Evolutionary conservation across 371 early-diverging fungal species (phyloP).

Genomic region (Mortierella sp.): DNA sequence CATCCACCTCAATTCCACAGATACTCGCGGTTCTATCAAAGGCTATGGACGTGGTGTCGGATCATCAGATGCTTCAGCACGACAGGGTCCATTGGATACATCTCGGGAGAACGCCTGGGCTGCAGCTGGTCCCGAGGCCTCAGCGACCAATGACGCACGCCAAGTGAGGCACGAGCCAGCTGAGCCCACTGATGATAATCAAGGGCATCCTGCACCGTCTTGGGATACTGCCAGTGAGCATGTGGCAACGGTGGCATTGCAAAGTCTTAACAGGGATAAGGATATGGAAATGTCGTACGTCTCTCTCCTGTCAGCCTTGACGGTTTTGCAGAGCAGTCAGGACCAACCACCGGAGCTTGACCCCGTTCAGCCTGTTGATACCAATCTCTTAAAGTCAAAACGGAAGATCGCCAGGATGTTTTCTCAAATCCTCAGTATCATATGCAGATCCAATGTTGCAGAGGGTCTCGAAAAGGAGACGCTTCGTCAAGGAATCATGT

Average conservation of each 20-base stretch:
- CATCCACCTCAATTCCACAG: too few species aligned
- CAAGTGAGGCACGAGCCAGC: too few species aligned
- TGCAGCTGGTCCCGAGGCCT: too few species aligned
- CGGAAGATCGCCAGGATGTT: slow-evolving; percentile 12
- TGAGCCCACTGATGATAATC: background rate
- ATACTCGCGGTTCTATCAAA: too few species aligned
- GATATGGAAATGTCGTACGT: slow-evolving; percentile 50
- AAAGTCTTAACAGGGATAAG: slow-evolving; percentile 30
- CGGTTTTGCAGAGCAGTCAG: slow-evolving; percentile 30
- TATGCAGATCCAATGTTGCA: slow-evolving; percentile 18
- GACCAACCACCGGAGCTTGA: slow-evolving; percentile 8
- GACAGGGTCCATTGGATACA: too few species aligned
- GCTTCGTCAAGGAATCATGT: slow-evolving; percentile 39
- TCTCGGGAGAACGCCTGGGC: too few species aligned
- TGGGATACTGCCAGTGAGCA: slow-evolving; percentile 39
- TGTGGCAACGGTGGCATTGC: slow-evolving; percentile 23
- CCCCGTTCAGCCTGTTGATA: background rate
- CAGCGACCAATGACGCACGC: too few species aligned
- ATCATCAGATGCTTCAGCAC: too few species aligned
- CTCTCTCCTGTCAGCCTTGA: slow-evolving; percentile 34
- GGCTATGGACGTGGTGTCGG: too few species aligned
- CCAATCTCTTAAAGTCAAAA: slow-evolving; percentile 3
- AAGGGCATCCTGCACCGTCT: slow-evolving; percentile 1
- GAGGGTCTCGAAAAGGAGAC: slow-evolving; percentile 34
- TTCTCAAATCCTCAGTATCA: slow-evolving; percentile 29